Base-by-base conservation (phyloP, 805 yeast species). In the Pichia rugopelliculosa region DNA sequence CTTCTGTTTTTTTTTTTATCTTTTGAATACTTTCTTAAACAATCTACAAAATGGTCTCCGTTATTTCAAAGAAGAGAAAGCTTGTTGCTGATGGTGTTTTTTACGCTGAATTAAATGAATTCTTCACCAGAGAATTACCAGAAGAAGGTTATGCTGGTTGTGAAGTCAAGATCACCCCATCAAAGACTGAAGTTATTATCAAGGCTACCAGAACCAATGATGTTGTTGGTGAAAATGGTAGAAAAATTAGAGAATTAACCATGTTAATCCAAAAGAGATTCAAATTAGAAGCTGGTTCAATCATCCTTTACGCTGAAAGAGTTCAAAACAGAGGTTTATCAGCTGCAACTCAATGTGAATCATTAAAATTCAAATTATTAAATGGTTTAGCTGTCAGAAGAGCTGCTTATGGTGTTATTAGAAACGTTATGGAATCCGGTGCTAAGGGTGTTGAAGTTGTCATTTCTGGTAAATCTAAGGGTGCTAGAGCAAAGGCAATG, bases 361-460 rank as follows among this genome's bases (percentile, higher is more conserved):
- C 96, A 66, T 82, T 93, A 73, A 89, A 89, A 75, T 86, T 90
- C 89, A 93, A 93, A 81, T 84, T 93, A 67, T 86, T 93, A 71
- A 86, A 85, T 79, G 99, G 99, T 81, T 84, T 93, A 71, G 96
- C 98, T 70, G 89, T 93, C 80, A 89, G 99, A 82, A 88, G 99
- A 82, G 99, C 99, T 66, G 98, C 98, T 68, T 93, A 93, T 88
- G 98, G 98, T 88, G 98, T 93, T 65, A 95, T 93, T 78, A 89
- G 99, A 82, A 87, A 82, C 84, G 96, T 95, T 70, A 93, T 93
- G 96, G 97, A 90, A 76, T 88, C 97, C 60, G 99, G 99, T 77
- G 99, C 99, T 72, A 93, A 93, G 87, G 99, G 99, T 90, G 96
- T 95, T 71, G 99, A 93, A 82, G 99, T 93, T 74, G 98, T 93